These are phyloP conservation scores for Dioscorea dumetorum DNA, from an alignment of 106 monocot species.

Conservation along the genomic window DNA sequence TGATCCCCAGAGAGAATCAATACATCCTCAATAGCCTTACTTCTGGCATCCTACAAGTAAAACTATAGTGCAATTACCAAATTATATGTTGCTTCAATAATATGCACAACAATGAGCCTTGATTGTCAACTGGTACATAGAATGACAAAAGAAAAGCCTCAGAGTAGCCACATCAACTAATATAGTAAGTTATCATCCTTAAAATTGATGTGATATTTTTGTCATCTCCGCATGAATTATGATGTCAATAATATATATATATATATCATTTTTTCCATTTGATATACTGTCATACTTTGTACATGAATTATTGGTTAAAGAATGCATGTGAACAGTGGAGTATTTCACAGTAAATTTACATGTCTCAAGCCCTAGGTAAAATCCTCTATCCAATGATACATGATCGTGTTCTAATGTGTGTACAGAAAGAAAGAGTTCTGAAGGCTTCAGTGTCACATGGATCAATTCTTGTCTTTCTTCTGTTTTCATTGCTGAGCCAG, in stretches of 20 bases:
- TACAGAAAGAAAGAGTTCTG: too few relatives aligned
- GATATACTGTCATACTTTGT: too few relatives aligned
- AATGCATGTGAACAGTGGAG: too few relatives aligned
- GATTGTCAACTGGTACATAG: not conserved
- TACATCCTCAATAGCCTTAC: slow-evolving; percentile 74
- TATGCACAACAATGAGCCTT: not conserved
- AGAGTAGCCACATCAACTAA: not conserved
- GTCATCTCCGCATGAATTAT: too few relatives aligned
- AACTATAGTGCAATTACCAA: not conserved
- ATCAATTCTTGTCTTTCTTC: not conserved
- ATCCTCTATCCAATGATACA: too few relatives aligned
- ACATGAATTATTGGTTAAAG: too few relatives aligned
- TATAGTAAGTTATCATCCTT: not conserved
- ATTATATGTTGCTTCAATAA: not conserved
- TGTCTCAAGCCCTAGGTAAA: too few relatives aligned
- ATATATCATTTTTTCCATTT: too few relatives aligned
- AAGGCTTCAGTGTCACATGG: not conserved
- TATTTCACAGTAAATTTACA: too few relatives aligned
- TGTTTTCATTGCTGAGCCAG: not conserved
- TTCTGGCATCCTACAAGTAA: slow-evolving; percentile 72
- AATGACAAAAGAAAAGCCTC: not conserved
- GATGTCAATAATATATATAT: too few relatives aligned
- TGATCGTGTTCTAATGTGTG: too few relatives aligned
- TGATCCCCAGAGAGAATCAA: slow-evolving; percentile 93
- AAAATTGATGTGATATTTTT: not conserved